Percentiles rank a stretch among this genome's conserved stretches.
phyloP scores from a whole-genome alignment of 1,139 yeast species.

The Hanseniaspora gamundiae region DNA sequence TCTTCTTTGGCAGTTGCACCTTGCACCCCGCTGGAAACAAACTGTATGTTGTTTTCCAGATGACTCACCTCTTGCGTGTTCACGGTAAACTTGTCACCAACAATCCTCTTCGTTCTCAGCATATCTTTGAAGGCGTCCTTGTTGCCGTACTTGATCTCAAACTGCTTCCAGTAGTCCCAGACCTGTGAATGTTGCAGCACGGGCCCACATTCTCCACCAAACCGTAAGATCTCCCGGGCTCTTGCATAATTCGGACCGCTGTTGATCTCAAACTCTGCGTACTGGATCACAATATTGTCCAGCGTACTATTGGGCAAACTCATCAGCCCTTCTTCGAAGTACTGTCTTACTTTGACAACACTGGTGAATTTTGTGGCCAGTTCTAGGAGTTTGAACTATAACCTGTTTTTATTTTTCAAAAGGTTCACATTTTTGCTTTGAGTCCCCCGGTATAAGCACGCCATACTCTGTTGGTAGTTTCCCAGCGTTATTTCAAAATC shows the following conservation, averaged over 20 bases:
- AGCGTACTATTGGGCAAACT: conserved; percentile 16
- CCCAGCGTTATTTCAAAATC: not conserved
- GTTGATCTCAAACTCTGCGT: conserved; percentile 21
- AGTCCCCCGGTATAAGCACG: not conserved
- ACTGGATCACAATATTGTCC: conserved; percentile 14
- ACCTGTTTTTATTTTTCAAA: conserved; percentile 14
- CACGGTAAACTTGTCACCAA: conserved; percentile 30
- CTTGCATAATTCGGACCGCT: conserved; percentile 23
- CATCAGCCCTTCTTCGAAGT: conserved; percentile 20
- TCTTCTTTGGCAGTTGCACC: conserved; percentile 28
- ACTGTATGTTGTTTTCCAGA: conserved; percentile 22
- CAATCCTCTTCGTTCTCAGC: conserved; percentile 40
- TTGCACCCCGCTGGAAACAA: conserved; percentile 44
- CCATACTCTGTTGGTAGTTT: not conserved
- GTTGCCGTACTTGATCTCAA: conserved; percentile 60
- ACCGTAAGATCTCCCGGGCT: conserved; percentile 47
- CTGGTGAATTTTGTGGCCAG: conserved; percentile 13
- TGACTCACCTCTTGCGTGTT: conserved; percentile 26
- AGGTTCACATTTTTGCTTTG: not conserved
- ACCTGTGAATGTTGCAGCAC: conserved; percentile 33
- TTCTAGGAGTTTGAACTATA: conserved; percentile 31
- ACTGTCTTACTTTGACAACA: conserved; percentile 11
- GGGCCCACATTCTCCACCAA: conserved; percentile 28
- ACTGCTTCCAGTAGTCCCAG: conserved; percentile 61
- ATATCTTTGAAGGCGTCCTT: conserved; percentile 66